These are phyloP conservation scores for Carallia pectinifolia DNA, from an alignment of 345 rosid genomes.

Conservation along the genomic window DNA sequence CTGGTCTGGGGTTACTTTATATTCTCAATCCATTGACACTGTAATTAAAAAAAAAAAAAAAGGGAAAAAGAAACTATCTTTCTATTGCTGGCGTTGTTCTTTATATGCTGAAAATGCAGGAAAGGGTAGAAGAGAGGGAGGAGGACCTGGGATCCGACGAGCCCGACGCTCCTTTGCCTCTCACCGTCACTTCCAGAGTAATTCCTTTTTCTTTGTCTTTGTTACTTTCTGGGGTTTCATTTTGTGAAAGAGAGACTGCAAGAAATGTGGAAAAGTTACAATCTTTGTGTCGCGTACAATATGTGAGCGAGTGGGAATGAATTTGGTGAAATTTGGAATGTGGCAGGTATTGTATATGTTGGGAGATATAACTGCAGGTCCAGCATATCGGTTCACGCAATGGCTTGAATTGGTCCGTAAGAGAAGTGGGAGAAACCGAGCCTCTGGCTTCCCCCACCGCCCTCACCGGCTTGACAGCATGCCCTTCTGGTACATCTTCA, in stretches of 20 bases:
- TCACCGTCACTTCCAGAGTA: slow-evolving; percentile 96
- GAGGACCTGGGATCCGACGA: slow-evolving; percentile 57
- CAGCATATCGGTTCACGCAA: slow-evolving; percentile 80
- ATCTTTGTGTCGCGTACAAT: too few relatives aligned
- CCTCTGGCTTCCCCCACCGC: slow-evolving; percentile 89
- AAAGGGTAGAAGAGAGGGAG: slow-evolving; percentile 59
- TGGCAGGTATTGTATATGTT: slow-evolving; percentile 89
- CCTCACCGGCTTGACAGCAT: slow-evolving; percentile 43
- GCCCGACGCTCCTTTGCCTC: slow-evolving; percentile 65
- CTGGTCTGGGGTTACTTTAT: too few relatives aligned
- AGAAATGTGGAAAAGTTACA: too few relatives aligned
- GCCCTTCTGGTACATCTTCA: slow-evolving; percentile 36
- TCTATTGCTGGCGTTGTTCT: background rate
- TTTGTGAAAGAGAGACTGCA: background rate
- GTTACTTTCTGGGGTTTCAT: background rate
- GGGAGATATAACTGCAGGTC: slow-evolving; percentile 91
- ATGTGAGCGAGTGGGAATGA: too few relatives aligned
- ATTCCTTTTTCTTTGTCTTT: slow-evolving; percentile 2
- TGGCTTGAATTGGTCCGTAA: slow-evolving; percentile 99
- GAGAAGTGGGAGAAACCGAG: slow-evolving; percentile 67
- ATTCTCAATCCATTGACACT: too few relatives aligned
- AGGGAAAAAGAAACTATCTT: too few relatives aligned
- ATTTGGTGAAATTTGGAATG: background rate
- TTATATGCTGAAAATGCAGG: slow-evolving; percentile 40
- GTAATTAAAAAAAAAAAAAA: too few relatives aligned